phyloP scores from a whole-genome alignment of 306 rosid species.

The Vigna mungo region DNA sequence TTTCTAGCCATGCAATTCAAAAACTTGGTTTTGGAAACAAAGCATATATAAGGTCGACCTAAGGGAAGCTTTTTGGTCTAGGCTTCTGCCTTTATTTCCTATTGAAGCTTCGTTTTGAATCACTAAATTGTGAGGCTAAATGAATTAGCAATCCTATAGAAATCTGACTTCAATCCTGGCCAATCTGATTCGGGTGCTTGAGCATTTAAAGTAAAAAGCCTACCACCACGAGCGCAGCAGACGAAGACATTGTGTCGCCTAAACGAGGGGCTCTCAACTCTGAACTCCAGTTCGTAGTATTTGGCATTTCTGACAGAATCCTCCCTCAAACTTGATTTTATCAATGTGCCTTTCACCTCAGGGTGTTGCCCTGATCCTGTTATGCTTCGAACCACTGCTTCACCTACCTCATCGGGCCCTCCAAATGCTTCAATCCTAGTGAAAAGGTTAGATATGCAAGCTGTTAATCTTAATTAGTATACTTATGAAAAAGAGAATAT shows the following conservation, averaged over 20 bases:
- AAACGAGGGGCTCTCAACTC: slow-evolving; percentile 71
- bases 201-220: slow-evolving; percentile 80
- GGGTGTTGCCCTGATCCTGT: slow-evolving; percentile 70
- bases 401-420: slow-evolving; percentile 85
- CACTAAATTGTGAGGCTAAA: slow-evolving; percentile 61
- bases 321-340: slow-evolving; percentile 66
- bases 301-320: slow-evolving; percentile 55
- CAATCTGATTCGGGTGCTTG: slow-evolving; percentile 89
- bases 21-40: slow-evolving; percentile 3
- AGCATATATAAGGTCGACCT: background rate
- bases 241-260: slow-evolving; percentile 76
- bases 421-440: slow-evolving; percentile 89
- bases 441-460: background rate
- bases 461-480: background rate
- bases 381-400: slow-evolving; percentile 69
- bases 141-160: slow-evolving; percentile 70
- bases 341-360: slow-evolving; percentile 66
- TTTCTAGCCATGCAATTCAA: slow-evolving; percentile 22
- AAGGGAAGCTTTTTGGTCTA: background rate
- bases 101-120: background rate
- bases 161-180: slow-evolving; percentile 63
- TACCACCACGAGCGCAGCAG: slow-evolving; percentile 71
- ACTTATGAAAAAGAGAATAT: background rate
- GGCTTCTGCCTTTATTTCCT: background rate
- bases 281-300: slow-evolving; percentile 83